These are phyloP conservation scores for Pelargonium myrrhifolium DNA, from an alignment of 441 rosid species.

Conservation along the genomic window DNA sequence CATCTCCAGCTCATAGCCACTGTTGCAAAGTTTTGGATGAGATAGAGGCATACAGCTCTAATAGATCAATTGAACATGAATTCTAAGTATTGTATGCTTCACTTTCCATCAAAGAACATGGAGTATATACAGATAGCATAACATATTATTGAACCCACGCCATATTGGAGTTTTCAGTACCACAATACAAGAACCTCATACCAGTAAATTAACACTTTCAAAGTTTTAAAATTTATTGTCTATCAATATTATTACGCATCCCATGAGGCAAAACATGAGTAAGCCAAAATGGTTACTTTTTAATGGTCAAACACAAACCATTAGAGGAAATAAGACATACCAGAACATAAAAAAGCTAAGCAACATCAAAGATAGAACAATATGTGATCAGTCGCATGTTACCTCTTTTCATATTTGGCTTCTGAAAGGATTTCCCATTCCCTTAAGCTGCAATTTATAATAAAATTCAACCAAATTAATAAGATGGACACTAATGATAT, in stretches of 20 bases:
- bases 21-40: constrained; percentile 17
- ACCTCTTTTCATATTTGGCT: constrained; percentile 72
- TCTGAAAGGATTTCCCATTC: constrained; percentile 84
- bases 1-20: constrained; percentile 78
- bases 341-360: not conserved
- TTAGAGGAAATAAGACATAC: not conserved
- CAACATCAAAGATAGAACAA: not conserved
- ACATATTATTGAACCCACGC: not conserved
- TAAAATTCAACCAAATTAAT: constrained; percentile 4
- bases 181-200: not conserved
- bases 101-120: not conserved
- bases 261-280: not conserved
- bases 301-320: not conserved
- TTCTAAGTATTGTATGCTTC: not conserved
- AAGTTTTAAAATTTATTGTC: not conserved
- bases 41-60: not conserved
- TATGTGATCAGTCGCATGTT: constrained; percentile 12
- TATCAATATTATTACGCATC: not conserved
- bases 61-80: constrained; percentile 1
- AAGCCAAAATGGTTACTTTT: not conserved
- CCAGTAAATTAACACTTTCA: not conserved
- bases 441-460: constrained; percentile 54
- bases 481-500: not conserved
- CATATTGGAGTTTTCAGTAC: not conserved
- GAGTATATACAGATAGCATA: not conserved